Base-by-base conservation (phyloP, 1,284 basidiomycete species). In the Trametes hirsuta region DNA sequence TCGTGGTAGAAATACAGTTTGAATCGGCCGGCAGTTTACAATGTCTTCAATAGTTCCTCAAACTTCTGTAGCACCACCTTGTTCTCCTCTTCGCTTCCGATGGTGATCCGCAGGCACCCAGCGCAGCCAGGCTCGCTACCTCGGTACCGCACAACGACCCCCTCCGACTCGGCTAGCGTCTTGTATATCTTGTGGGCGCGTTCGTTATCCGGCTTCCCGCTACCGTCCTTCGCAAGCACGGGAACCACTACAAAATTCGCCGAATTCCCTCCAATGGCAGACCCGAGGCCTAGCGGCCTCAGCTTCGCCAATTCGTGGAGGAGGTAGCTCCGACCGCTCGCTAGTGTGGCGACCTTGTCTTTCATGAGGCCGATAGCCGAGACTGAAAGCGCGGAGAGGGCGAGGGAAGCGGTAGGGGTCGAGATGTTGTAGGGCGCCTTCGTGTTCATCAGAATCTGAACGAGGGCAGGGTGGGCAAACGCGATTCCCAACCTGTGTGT, bases 351-450 rank as follows among this genome's bases (percentile, higher is more conserved):
- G 2, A 91, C 81, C 68, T 94, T 93, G 30, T 68, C 54, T n/a
- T 79, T 81, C 90, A 95, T 95, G 15, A 75, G 69, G 0, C 74
- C 70, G 12, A 97, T 69, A 5, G 93, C 89, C 12, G 76, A 70
- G 0, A 86, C 79, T 0, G 90, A 86, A 37, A 77, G 68, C 0
- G 97, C 94, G 10, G 91, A 82, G 12, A 90, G 77, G 0, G 95
- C 95, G 34, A 98, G 85, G 48, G 86, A 80, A 6, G 97, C 94
- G 2, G 95, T 94, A 0, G 95, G 95, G 0, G 91, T 85, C 12
- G 95, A 97, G 67, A 99, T 90, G 75, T 98, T 98, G 81, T 99
- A 99, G 0, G 97, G 97, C 0, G 97, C 97, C 76, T 99, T 99
- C 53, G 97, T 94, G 75, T 98, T 99, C 69, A 89, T 88, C 62